Percentiles rank a stretch among this genome's conserved stretches.
Evolutionary conservation across 2,329 filamentous ascomycete genomes (phyloP).

Genomic region (Spiromastix sp.): DNA sequence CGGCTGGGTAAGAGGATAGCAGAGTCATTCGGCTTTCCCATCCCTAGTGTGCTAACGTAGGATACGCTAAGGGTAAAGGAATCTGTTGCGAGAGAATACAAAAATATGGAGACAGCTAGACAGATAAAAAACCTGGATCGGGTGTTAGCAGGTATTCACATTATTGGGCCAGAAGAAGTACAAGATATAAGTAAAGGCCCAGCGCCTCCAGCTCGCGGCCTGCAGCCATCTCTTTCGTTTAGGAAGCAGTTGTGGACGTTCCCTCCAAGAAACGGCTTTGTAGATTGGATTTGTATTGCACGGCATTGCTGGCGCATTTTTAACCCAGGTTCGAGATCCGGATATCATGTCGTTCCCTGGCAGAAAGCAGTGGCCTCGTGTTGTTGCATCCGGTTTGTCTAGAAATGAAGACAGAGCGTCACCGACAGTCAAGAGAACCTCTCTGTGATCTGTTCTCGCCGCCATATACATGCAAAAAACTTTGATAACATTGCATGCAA

Average conservation of each 20-base stretch:
- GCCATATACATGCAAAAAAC: slow-evolving; percentile 5
- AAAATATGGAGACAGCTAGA: neutral
- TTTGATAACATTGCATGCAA: slow-evolving; percentile 14
- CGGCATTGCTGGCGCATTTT: slow-evolving; percentile 1
- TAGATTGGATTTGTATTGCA: neutral
- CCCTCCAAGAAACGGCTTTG: too few relatives aligned
- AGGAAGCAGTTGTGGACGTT: slow-evolving; percentile 1
- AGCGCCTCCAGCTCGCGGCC: neutral
- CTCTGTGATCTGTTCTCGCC: neutral
- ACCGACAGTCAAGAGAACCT: slow-evolving; percentile 14
- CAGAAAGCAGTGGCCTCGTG: slow-evolving; percentile 15
- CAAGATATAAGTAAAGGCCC: neutral
- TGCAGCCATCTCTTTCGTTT: slow-evolving; percentile 2
- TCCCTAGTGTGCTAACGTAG: slow-evolving; percentile 3
- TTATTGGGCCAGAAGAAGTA: neutral
- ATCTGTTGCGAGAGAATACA: neutral
- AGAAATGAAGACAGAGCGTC: slow-evolving; percentile 30
- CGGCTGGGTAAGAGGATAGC: neutral
- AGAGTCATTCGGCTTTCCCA: slow-evolving; percentile 1
- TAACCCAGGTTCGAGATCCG: slow-evolving; percentile 1
- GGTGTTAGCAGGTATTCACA: neutral
- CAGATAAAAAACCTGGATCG: neutral
- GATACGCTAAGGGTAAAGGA: neutral
- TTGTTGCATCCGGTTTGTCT: slow-evolving; percentile 19
- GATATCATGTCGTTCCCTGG: slow-evolving; percentile 8